Percentiles rank a stretch among this genome's conserved stretches.
phyloP scores from a whole-genome alignment of 2,329 filamentous ascomycete genomes.

The Fusarium sambucinum region DNA sequence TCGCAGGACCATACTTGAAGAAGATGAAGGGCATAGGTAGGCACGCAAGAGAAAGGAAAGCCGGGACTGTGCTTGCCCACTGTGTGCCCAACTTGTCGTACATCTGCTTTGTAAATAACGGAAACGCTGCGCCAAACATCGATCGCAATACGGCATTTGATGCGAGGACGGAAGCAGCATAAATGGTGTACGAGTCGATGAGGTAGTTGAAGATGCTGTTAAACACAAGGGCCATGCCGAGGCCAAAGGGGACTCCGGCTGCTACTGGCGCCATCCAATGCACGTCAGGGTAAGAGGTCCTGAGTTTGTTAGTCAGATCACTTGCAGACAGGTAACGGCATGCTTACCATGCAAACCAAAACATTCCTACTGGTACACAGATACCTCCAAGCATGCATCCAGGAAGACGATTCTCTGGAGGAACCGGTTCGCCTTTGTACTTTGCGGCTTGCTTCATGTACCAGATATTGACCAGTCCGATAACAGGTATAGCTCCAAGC shows the following conservation, averaged over 20 bases:
- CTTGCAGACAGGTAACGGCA: rapidly evolving
- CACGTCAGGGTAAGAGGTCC: slow-evolving; percentile 51
- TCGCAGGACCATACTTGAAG: slow-evolving; percentile 38
- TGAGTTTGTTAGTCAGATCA: background rate
- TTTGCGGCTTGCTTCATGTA: slow-evolving; percentile 59
- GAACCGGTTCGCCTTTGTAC: slow-evolving; percentile 65
- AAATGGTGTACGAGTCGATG: slow-evolving; percentile 78
- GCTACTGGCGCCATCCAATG: slow-evolving; percentile 68
- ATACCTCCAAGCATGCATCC: slow-evolving; percentile 70
- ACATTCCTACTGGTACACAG: slow-evolving; percentile 69
- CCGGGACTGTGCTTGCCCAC: slow-evolving; percentile 43
- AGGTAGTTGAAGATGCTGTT: slow-evolving; percentile 74
- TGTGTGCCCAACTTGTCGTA: slow-evolving; percentile 45
- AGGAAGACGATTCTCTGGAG: slow-evolving; percentile 72
- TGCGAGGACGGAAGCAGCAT: slow-evolving; percentile 79
- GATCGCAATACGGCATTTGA: slow-evolving; percentile 55
- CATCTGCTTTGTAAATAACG: slow-evolving; percentile 46
- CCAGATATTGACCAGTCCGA: slow-evolving; percentile 64
- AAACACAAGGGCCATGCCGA: slow-evolving; percentile 73
- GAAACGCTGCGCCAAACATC: slow-evolving; percentile 44
- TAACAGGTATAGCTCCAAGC: slow-evolving; percentile 64
- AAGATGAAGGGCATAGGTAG: slow-evolving; percentile 43
- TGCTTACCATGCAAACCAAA: slow-evolving; percentile 73
- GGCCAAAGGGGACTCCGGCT: slow-evolving; percentile 63
- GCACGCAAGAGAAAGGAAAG: slow-evolving; percentile 42